Base-by-base conservation (phyloP, 495 filamentous ascomycete species). In the Geoglossum glabrum region DNA sequence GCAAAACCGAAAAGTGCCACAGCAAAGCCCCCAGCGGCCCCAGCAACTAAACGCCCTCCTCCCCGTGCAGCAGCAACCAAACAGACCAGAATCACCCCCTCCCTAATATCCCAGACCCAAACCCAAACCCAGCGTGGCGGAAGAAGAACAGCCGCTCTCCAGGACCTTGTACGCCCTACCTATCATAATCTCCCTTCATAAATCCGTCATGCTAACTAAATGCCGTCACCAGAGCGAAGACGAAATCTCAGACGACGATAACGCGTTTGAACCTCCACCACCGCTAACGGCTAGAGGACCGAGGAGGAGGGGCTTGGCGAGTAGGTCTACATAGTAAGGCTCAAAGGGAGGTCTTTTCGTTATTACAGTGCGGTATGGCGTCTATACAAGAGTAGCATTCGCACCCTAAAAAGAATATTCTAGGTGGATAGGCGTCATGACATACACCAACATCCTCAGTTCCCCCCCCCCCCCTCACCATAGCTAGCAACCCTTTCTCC, bases 31-130 rank as follows among this genome's bases (percentile, higher is more conserved):
- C 57, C 70, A 30, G 68, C 67, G 17, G 68, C 67, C 17, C 49
- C 69, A n/a, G 54, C 62, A 17, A 54, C 62, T 17, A 74, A 68
- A 59, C 68, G 69, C 21, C 63, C 73, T n/a, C 61, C 72, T 6
- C 58, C 73, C 21, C 64, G 62, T 47, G 58, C 64, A 54, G 64
- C 67, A 38, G 63, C 73, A n/a, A 55, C 71, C 28, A 52, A 26
- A 64, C 62, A 97, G 67, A 78, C 84, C 1, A 90, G 73, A 13
- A 69, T 95, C 19, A 76, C 64, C 95, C n/a, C n/a, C n/a, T n/a
- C n/a, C n/a, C n/a, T n/a, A n/a, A n/a, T n/a, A n/a, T 95, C 64
- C 78, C 79, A 8, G 76, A 78, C 34, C 69, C 75, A 1, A 78
- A 82, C 15, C 57, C 63, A 21, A 64, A 62, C n/a, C 59, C 57